These are phyloP conservation scores for Rhynchosporium graminicola DNA, from an alignment of 2,329 filamentous ascomycete genomes.

Conservation along the genomic window DNA sequence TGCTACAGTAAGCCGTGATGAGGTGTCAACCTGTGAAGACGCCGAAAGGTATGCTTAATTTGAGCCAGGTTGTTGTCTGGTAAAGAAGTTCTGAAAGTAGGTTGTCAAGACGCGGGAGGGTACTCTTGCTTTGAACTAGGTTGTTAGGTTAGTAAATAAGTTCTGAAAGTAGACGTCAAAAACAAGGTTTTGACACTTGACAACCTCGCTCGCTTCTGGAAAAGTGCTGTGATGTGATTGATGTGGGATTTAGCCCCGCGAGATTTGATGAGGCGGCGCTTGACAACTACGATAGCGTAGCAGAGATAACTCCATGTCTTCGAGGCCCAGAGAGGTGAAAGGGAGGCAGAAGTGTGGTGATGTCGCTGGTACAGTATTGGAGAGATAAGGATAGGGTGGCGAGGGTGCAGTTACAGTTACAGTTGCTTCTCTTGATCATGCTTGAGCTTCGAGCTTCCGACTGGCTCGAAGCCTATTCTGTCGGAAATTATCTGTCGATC, in stretches of 20 bases:
- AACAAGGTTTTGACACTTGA: conserved; percentile 13
- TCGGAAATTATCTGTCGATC: conserved; percentile 8
- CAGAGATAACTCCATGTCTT: background rate
- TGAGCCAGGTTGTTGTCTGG: background rate
- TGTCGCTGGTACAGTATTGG: conserved; percentile 1
- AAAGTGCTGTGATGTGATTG: background rate
- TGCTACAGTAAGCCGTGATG: background rate
- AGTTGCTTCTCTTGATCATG: background rate
- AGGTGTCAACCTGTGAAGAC: background rate
- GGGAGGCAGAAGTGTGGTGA: background rate
- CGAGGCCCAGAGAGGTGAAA: background rate
- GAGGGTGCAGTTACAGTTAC: background rate
- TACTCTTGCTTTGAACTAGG: background rate
- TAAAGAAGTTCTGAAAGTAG: background rate
- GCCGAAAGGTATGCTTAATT: background rate
- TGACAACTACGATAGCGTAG: background rate
- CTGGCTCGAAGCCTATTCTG: background rate
- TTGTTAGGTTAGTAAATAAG: background rate
- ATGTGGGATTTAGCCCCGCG: conserved; percentile 13
- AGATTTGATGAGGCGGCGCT: conserved; percentile 4
- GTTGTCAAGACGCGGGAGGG: background rate
- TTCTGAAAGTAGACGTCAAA: conserved; percentile 5
- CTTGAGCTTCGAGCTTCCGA: background rate
- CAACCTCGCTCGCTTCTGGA: conserved; percentile 3
- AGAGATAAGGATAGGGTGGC: conserved; percentile 3